These are phyloP conservation scores for Rosa hybrid DNA, from an alignment of 331 rosid genomes.

Conservation along the genomic window DNA sequence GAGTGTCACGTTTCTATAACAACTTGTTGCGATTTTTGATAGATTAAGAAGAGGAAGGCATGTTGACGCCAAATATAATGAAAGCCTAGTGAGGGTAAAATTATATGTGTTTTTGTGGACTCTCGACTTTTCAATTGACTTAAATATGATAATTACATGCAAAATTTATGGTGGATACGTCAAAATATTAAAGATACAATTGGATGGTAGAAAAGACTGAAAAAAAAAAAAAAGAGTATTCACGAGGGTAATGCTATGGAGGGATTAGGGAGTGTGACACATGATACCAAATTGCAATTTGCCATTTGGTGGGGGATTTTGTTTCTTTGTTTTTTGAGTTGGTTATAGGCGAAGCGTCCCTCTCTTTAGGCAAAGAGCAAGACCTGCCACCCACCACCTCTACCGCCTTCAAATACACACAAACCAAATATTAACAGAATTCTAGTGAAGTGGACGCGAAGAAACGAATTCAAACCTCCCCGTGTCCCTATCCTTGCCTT, in stretches of 20 bases:
- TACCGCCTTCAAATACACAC: slow-evolving; percentile 19
- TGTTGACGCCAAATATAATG: too few relatives aligned
- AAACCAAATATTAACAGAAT: slow-evolving; percentile 44
- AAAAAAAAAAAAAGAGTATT: too few relatives aligned
- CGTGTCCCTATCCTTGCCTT: not conserved
- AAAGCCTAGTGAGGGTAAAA: too few relatives aligned
- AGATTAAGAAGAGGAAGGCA: too few relatives aligned
- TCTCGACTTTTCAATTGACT: too few relatives aligned
- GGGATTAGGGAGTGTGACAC: not conserved
- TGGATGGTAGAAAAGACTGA: too few relatives aligned
- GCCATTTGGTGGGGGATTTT: not conserved
- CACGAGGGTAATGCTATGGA: not conserved
- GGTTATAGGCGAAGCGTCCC: slow-evolving; percentile 40
- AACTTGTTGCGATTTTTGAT: too few relatives aligned
- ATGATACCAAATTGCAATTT: not conserved
- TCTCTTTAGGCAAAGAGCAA: slow-evolving; percentile 20
- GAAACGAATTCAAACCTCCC: slow-evolving; percentile 71
- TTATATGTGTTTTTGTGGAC: too few relatives aligned
- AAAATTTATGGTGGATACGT: too few relatives aligned
- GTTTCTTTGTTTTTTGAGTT: slow-evolving; percentile 2
- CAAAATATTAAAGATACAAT: too few relatives aligned
- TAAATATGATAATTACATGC: too few relatives aligned
- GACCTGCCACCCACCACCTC: slow-evolving; percentile 51
- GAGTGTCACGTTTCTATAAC: too few relatives aligned
- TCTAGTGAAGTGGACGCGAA: slow-evolving; percentile 98